phyloP scores from a whole-genome alignment of 73 alveolate genomes.

The Diophrys sp. region DNA sequence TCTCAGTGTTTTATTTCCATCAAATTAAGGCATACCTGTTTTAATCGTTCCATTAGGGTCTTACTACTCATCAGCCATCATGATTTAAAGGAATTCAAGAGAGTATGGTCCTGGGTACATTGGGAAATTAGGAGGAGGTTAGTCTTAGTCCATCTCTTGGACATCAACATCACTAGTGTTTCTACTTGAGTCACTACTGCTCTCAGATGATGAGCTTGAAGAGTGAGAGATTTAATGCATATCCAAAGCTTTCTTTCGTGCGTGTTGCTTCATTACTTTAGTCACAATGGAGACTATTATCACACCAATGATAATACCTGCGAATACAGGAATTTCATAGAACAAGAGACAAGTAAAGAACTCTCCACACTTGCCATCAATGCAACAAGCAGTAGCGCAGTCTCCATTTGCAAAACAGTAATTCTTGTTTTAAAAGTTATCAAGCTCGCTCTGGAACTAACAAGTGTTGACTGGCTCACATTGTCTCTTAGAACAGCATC shows the following conservation, averaged over 20 bases:
- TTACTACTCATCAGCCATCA: background rate
- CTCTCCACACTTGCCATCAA: background rate
- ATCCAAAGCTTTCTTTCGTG: background rate
- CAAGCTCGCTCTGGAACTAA: background rate
- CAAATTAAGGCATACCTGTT: too few species aligned
- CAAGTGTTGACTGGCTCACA: background rate
- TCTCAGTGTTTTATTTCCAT: background rate
- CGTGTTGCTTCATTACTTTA: background rate
- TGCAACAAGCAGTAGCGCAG: background rate
- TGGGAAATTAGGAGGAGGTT: background rate
- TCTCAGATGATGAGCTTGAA: background rate
- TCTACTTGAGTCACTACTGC: background rate
- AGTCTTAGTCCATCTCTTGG: background rate
- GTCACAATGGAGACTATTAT: background rate
- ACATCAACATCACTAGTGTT: background rate
- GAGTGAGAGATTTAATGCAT: background rate
- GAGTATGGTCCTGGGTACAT: conserved; percentile 1
- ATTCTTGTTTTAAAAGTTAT: too few species aligned
- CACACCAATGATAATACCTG: background rate
- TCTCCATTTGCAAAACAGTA: background rate
- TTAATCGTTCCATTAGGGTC: too few species aligned
- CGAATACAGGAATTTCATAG: background rate
- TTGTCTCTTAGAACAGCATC: background rate
- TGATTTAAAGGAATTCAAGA: background rate
- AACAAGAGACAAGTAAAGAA: background rate